phyloP scores from a whole-genome alignment of 208 protist species.

The Leishmania arabica region DNA sequence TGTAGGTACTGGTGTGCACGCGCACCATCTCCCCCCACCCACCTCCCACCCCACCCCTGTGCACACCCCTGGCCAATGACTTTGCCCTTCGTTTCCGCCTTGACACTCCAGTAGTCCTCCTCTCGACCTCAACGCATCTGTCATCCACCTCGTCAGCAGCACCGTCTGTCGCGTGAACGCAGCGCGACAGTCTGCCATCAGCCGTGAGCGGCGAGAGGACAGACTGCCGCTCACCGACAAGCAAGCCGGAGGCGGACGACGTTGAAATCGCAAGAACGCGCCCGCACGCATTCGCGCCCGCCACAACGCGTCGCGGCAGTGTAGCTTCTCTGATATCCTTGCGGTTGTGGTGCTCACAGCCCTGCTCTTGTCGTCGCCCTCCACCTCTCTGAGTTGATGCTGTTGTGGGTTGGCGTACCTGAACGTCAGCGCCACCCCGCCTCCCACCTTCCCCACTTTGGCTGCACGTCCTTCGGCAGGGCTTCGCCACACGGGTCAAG shows the following conservation, averaged over 20 bases:
- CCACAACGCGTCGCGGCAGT: background rate
- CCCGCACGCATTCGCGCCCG: background rate
- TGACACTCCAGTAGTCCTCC: background rate
- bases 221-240: background rate
- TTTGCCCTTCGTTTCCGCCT: background rate
- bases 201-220: background rate
- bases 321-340: background rate
- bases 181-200: background rate
- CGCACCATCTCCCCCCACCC: no score
- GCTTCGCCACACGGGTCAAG: no score
- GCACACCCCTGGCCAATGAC: no score
- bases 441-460: background rate
- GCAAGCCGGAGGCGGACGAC: background rate
- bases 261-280: background rate
- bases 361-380: background rate
- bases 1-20: no score
- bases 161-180: background rate
- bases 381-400: background rate
- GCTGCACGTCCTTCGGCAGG: no score
- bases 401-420: background rate
- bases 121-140: background rate
- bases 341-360: background rate
- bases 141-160: background rate
- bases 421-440: background rate
- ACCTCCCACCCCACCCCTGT: no score